phyloP scores from a whole-genome alignment of 176 grass and related monocot genomes.

The Carex littledalei region DNA sequence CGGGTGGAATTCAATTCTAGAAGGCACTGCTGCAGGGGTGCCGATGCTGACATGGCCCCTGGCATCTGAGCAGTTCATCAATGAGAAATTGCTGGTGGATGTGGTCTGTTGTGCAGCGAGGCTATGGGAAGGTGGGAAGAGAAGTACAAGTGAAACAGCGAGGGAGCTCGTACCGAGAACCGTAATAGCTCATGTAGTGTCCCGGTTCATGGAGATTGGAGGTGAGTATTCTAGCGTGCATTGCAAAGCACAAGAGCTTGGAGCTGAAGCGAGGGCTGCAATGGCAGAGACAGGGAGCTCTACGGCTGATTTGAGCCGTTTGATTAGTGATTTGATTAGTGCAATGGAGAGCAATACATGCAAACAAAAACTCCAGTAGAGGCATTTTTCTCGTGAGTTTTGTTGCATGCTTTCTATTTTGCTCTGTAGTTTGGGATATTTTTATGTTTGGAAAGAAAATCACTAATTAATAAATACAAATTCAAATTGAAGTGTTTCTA shows the following conservation, averaged over 20 bases:
- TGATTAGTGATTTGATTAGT: neutral
- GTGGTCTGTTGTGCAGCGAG: slow-evolving; percentile 27
- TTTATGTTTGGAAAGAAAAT: neutral
- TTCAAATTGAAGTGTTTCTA: neutral
- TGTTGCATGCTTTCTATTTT: neutral
- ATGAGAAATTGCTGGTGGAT: slow-evolving; percentile 52
- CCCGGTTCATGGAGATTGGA: neutral
- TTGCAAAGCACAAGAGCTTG: neutral
- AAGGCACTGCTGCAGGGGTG: slow-evolving; percentile 45
- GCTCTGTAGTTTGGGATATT: neutral
- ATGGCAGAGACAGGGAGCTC: neutral
- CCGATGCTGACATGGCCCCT: slow-evolving; percentile 71
- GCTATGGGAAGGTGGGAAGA: slow-evolving; percentile 42
- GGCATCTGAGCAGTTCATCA: slow-evolving; percentile 72
- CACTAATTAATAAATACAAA: neutral
- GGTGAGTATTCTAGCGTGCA: neutral
- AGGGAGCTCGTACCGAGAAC: neutral
- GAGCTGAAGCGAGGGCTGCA: neutral
- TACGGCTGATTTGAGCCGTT: neutral
- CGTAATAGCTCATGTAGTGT: neutral
- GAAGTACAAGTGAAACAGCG: neutral
- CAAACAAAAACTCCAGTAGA: neutral
- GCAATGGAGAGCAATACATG: neutral
- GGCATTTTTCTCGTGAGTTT: neutral
- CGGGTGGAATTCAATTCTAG: slow-evolving; percentile 67